Percentiles rank a stretch among this genome's conserved stretches.
Evolutionary conservation across 257 asterid genomes (phyloP).

Genomic region (Gardenia jasminoides): DNA sequence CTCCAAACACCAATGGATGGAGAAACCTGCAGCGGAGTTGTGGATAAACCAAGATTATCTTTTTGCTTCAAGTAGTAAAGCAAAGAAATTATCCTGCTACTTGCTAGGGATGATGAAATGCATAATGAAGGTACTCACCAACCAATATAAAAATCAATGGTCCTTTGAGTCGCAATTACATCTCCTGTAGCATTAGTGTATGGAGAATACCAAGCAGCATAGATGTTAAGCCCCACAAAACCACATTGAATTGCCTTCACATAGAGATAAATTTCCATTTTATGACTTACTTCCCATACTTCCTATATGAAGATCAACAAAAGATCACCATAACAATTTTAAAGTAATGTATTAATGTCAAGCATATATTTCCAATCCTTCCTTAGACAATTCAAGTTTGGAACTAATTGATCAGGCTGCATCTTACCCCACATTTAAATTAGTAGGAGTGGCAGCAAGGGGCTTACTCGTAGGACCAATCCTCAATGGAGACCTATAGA

Average conservation of each 20-base stretch:
- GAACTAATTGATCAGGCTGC: too few species aligned
- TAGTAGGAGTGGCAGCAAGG: too few species aligned
- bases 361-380: too few species aligned
- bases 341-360: too few species aligned
- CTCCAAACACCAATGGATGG: constrained; percentile 56
- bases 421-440: too few species aligned
- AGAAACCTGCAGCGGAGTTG: constrained; percentile 40
- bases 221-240: constrained; percentile 47
- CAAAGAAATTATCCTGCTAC: neutral
- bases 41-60: neutral
- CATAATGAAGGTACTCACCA: constrained; percentile 45
- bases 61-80: neutral
- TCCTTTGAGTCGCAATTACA: constrained; percentile 45
- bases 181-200: constrained; percentile 42
- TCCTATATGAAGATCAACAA: neutral
- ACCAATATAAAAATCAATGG: constrained; percentile 42
- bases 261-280: neutral
- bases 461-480: too few species aligned
- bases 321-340: too few species aligned
- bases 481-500: too few species aligned
- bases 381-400: too few species aligned
- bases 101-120: too few species aligned
- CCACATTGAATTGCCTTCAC: constrained; percentile 42
- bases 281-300: neutral
- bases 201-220: constrained; percentile 36